Percentiles rank a stretch among this genome's conserved stretches.
These are phyloP conservation scores for Plasmodium falciparum DNA, from an alignment of 169 alveolate species.

Conservation along the genomic window DNA sequence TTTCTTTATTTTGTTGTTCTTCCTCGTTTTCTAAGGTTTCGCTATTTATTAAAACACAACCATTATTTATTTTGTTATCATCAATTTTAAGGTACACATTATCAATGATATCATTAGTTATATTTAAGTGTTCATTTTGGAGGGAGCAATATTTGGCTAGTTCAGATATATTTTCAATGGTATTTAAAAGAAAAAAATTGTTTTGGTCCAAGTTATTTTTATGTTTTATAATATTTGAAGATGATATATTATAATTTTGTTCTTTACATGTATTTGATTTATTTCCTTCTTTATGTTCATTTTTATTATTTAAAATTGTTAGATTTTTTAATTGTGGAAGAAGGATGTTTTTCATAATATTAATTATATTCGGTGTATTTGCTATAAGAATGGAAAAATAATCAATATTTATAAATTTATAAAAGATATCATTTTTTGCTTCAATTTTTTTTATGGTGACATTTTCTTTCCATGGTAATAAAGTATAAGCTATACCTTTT, in stretches of 20 bases:
- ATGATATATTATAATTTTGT: not conserved
- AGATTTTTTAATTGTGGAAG: conserved; percentile 7
- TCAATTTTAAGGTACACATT: conserved; percentile 41
- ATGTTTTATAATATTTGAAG: not conserved
- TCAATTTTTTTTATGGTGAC: conserved; percentile 60
- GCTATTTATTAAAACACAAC: conserved; percentile 31
- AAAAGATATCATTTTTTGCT: conserved; percentile 10
- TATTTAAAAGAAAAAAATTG: conserved; percentile 1
- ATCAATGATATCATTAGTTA: conserved; percentile 67
- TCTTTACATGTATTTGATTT: not conserved
- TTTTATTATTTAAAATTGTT: not conserved
- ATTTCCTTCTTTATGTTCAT: not conserved
- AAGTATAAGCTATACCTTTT: conserved; percentile 21
- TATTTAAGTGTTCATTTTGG: conserved; percentile 28
- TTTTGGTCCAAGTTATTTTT: not conserved
- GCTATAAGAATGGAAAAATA: conserved; percentile 24
- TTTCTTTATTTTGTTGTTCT: not conserved
- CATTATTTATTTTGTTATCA: conserved; percentile 47
- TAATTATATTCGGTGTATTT: not conserved
- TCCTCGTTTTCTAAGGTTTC: not conserved
- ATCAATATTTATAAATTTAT: conserved; percentile 39
- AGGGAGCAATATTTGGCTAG: conserved; percentile 21
- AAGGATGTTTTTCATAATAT: not conserved
- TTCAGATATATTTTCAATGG: conserved; percentile 22
- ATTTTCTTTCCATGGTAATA: conserved; percentile 58